These are phyloP conservation scores for Patellifolia procumbens DNA, from an alignment of 179 eudicot species.

Conservation along the genomic window DNA sequence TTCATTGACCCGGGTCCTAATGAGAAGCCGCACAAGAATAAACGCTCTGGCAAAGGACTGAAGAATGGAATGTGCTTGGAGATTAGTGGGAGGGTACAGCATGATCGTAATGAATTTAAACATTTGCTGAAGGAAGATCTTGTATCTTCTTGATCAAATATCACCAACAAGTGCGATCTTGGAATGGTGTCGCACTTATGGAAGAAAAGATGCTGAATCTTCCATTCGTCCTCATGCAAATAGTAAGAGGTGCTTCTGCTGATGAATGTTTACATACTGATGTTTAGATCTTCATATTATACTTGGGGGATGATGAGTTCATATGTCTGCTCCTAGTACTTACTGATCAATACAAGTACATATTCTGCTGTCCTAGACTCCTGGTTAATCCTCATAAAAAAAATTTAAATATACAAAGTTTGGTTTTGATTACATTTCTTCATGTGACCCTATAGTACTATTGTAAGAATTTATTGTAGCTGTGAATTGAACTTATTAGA, in stretches of 20 bases:
- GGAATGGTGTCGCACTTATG: conserved; percentile 30
- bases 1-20: conserved; percentile 80
- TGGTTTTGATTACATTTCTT: neutral
- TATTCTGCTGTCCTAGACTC: neutral
- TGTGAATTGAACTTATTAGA: no score
- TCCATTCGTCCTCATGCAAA: conserved; percentile 19
- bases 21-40: conserved; percentile 49
- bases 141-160: conserved; percentile 29
- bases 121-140: conserved; percentile 24
- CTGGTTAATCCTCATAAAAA: no score
- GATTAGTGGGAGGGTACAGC: conserved; percentile 96
- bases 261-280: neutral
- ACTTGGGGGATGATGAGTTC: neutral
- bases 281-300: neutral
- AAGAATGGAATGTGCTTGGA: conserved; percentile 80
- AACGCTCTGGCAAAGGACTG: conserved; percentile 45
- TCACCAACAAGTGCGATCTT: conserved; percentile 25
- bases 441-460: neutral
- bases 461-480: neutral
- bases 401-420: neutral
- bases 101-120: conserved; percentile 51
- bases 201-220: conserved; percentile 37
- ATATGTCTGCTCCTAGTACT: neutral
- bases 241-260: conserved; percentile 20
- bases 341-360: neutral